Evolutionary conservation across 2,329 filamentous ascomycete species (phyloP).

Genomic region (Cytospora paraplurivora): DNA sequence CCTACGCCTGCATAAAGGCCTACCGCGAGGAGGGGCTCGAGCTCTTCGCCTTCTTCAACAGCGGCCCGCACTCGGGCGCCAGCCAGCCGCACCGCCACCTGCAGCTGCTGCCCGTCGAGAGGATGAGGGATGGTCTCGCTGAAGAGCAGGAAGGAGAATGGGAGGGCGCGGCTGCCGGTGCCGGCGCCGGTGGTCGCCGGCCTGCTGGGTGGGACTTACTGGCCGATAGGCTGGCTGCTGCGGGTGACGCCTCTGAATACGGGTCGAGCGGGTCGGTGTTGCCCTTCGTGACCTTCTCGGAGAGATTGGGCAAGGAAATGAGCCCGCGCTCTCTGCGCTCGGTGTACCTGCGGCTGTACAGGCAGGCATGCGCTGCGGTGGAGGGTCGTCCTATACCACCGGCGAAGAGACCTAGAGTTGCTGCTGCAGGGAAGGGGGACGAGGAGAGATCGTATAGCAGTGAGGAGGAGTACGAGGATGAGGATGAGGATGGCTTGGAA

Average conservation of each 20-base stretch:
- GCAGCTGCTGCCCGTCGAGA: constrained; percentile 67
- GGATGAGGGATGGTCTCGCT: constrained; percentile 59
- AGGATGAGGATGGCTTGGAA: constrained; percentile 34
- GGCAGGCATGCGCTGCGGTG: constrained; percentile 44
- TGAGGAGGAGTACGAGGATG: constrained; percentile 32
- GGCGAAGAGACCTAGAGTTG: not conserved
- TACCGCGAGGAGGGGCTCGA: constrained; percentile 46
- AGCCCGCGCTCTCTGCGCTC: constrained; percentile 40
- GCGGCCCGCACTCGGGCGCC: constrained; percentile 67
- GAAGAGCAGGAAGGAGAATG: constrained; percentile 1
- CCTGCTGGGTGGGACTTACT: constrained; percentile 51
- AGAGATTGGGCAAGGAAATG: constrained; percentile 30
- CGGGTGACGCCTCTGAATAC: not conserved
- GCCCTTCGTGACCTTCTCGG: constrained; percentile 51
- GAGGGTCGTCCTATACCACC: constrained; percentile 17
- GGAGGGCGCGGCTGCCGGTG: constrained; percentile 3
- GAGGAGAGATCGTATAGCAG: not conserved
- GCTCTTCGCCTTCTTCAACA: constrained; percentile 71
- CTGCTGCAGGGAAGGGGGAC: constrained; percentile 7
- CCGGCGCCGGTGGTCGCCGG: constrained; percentile 19
- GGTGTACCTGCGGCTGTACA: constrained; percentile 53
- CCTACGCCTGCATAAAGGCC: constrained; percentile 62
- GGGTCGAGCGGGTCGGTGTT: constrained; percentile 30
- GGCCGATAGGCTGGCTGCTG: constrained; percentile 42
- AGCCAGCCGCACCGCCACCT: constrained; percentile 73